Percentiles rank a stretch among this genome's conserved stretches.
Evolutionary conservation across 768 basidiomycete species (phyloP).

Genomic region (Termitomyces sp.): DNA sequence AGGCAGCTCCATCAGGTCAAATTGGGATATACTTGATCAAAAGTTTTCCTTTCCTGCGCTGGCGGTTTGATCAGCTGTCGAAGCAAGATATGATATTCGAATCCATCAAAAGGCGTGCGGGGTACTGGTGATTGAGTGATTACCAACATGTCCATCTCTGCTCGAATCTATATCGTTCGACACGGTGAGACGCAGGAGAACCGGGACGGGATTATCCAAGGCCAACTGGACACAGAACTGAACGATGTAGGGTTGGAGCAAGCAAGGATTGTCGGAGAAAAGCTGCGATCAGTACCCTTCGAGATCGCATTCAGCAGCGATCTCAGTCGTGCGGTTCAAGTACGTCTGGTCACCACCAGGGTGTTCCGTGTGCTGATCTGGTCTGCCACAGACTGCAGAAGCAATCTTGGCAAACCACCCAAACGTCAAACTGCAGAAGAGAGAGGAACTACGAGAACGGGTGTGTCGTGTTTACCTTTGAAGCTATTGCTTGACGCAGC

Average conservation of each 20-base stretch:
- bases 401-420: constrained; percentile 53
- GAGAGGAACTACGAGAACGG: constrained; percentile 55
- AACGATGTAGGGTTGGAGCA: constrained; percentile 60
- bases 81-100: constrained; percentile 3
- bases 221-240: constrained; percentile 64
- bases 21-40: background rate
- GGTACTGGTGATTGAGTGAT: constrained; percentile 1
- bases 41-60: background rate
- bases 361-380: constrained; percentile 1
- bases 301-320: constrained; percentile 65
- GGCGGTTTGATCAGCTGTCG: constrained; percentile 4
- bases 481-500: background rate
- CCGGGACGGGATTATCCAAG: constrained; percentile 58
- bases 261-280: constrained; percentile 47
- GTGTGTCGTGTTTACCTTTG: constrained; percentile 28
- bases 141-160: constrained; percentile 22
- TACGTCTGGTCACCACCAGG: constrained; percentile 23
- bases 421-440: constrained; percentile 33
- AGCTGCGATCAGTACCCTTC: constrained; percentile 50
- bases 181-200: constrained; percentile 80
- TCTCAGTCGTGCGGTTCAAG: constrained; percentile 60
- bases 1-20: too few relatives aligned
- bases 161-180: constrained; percentile 59
- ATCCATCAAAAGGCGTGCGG: constrained; percentile 1
- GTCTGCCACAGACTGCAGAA: constrained; percentile 56